phyloP scores from a whole-genome alignment of 352 stramenopile species.

The Pythium chondricola region DNA sequence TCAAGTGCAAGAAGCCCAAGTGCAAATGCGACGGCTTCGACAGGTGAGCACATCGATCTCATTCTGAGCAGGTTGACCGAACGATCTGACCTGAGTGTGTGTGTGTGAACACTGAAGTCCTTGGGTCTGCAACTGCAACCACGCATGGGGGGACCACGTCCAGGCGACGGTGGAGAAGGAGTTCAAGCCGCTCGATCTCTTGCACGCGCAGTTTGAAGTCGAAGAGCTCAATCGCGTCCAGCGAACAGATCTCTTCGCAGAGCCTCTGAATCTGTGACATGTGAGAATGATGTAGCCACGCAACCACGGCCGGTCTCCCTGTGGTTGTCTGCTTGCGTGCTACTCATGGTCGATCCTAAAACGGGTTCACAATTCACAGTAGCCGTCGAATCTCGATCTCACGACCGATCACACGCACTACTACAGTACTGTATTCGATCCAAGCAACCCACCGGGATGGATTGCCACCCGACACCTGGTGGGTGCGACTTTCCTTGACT shows the following conservation, averaged over 20 bases:
- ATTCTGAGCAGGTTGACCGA: background rate
- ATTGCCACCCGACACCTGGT: too few species aligned
- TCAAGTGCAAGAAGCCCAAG: constrained; percentile 43
- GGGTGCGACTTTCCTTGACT: too few species aligned
- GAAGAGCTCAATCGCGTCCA: constrained; percentile 50
- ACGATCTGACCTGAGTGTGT: background rate
- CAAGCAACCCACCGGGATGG: too few species aligned
- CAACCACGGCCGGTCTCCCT: too few species aligned
- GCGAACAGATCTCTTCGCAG: constrained; percentile 46
- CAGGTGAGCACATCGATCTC: constrained; percentile 28
- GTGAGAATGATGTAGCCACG: background rate
- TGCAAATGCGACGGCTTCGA: constrained; percentile 60
- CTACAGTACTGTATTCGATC: too few species aligned
- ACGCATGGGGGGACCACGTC: constrained; percentile 48
- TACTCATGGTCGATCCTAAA: too few species aligned
- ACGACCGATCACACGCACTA: background rate
- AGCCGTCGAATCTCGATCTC: too few species aligned
- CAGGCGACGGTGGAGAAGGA: constrained; percentile 50
- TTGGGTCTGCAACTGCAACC: constrained; percentile 81
- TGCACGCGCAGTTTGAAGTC: constrained; percentile 31
- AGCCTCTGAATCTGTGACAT: constrained; percentile 35
- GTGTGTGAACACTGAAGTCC: constrained; percentile 24
- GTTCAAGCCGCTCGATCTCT: constrained; percentile 36
- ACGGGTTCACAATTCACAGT: too few species aligned
- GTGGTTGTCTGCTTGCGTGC: too few species aligned